Base-by-base conservation (phyloP, 2,329 filamentous ascomycete genomes). In the Trichothecium sympodiale region DNA sequence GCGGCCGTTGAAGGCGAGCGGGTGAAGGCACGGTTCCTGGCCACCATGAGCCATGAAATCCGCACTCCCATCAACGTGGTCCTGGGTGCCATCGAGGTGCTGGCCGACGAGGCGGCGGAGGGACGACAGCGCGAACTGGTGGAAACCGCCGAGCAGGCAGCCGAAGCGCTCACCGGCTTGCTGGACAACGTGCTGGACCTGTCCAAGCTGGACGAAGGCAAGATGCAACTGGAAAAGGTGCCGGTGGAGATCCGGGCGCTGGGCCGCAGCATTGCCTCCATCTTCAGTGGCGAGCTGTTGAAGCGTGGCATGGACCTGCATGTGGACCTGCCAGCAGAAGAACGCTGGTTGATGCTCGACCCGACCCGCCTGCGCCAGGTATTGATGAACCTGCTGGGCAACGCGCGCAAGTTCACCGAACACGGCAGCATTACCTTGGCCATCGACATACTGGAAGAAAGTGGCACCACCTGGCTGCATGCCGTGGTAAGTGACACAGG, bases 181-280 rank as follows among this genome's bases (percentile, higher is more conserved):
- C 95, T 95, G 61, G 95, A 95, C 51, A 89, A 96, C 51, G 94
- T 95, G 36, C 67, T 95, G 4, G 89, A 96, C 57, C 93, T 94
- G 53, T 94, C 87, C 18, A 93, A 94, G 57, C 86, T 91, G 63
- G 86, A 94, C 54, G 85, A 83, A 3, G 84, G 88, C 46, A 81
- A 86, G 54, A 79, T 94, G 64, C 86, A 91, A 53, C 72, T 88
- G 45, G 75, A 79, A 50, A 77, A 80, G 70, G 68, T 81, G 27
- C 67, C 72, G 4, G 77, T 80, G 49, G 75, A 80, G 9, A 74
- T 81, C 13, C 65, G 77, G 18, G 77, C 77, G n/a, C n/a, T n/a
- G n/a, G n/a, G n/a, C n/a, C n/a, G n/a, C n/a, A n/a, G n/a, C n/a
- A n/a, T n/a, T n/a, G n/a, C n/a, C n/a, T n/a, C n/a, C n/a, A n/a